Evolutionary conservation across 257 asterid species (phyloP).

Genomic region (Datura wrightii): DNA sequence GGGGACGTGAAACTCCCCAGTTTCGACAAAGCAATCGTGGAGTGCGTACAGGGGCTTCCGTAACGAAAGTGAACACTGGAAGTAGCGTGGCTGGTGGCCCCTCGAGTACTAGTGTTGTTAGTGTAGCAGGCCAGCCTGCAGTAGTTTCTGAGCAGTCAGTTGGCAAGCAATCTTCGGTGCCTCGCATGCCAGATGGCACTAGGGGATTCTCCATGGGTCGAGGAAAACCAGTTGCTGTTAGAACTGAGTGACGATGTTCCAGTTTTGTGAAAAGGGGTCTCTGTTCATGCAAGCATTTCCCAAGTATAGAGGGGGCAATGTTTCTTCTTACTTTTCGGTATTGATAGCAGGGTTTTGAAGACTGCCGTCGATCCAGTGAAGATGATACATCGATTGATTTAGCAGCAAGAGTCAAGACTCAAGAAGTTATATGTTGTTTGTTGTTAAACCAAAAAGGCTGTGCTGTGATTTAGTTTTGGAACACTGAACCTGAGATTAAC

Average conservation of each 20-base stretch:
- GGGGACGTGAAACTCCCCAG: constrained; percentile 65
- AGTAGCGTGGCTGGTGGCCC: constrained; percentile 1
- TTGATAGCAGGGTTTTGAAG: constrained; percentile 27
- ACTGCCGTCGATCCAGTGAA: not conserved
- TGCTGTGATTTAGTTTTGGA: constrained; percentile 27
- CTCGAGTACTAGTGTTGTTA: not conserved
- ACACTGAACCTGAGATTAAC: not conserved
- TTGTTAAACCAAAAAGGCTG: constrained; percentile 9
- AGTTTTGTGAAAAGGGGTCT: not conserved
- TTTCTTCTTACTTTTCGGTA: constrained; percentile 23
- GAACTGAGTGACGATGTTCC: constrained; percentile 41
- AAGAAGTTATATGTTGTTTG: not conserved
- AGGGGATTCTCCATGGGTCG: constrained; percentile 93
- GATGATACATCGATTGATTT: constrained; percentile 1
- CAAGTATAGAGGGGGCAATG: constrained; percentile 24
- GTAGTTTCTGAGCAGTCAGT: constrained; percentile 49
- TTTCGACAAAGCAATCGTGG: constrained; percentile 48
- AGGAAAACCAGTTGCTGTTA: constrained; percentile 70
- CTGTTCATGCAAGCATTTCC: constrained; percentile 35
- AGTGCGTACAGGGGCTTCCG: constrained; percentile 41
- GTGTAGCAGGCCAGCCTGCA: constrained; percentile 27
- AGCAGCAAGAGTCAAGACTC: constrained; percentile 24
- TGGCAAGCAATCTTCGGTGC: constrained; percentile 61
- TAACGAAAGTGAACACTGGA: constrained; percentile 27
- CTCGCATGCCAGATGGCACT: constrained; percentile 98